phyloP scores from a whole-genome alignment of 192 early-diverging fungal genomes.

The Linnemannia elongata region DNA sequence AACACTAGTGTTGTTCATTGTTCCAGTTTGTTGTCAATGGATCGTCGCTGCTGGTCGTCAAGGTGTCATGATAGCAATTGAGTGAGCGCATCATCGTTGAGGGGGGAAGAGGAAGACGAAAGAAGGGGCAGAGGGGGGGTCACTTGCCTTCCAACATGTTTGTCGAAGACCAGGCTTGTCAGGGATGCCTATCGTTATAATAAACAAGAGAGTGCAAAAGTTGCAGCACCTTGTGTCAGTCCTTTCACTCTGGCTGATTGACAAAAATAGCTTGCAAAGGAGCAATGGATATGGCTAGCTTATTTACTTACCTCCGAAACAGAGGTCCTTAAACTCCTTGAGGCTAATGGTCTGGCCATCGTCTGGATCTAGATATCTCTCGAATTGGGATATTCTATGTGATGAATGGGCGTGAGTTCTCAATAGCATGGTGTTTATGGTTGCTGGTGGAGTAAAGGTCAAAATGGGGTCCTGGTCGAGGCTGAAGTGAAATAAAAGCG shows the following conservation, averaged over 20 bases:
- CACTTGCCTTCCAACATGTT: slow-evolving; percentile 74
- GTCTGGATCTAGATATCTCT: slow-evolving; percentile 20
- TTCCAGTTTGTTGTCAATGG: not conserved
- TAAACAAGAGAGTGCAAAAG: no score
- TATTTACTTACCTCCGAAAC: slow-evolving; percentile 44
- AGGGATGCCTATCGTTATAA: slow-evolving; percentile 71
- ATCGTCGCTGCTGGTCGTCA: not conserved
- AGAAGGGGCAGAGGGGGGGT: not conserved
- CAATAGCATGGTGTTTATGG: not conserved
- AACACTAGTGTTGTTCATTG: not conserved
- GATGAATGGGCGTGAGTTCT: not conserved
- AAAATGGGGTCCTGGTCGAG: not conserved
- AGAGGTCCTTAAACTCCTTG: slow-evolving; percentile 38
- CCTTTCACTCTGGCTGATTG: not conserved
- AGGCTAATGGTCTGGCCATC: slow-evolving; percentile 21
- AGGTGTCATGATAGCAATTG: not conserved
- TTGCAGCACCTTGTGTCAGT: not conserved
- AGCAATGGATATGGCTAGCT: not conserved
- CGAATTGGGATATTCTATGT: slow-evolving; percentile 40
- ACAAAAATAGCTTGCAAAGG: not conserved
- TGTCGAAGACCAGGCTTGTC: slow-evolving; percentile 73
- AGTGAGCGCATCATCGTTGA: not conserved
- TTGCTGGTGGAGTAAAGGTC: no score
- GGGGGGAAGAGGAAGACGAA: not conserved
- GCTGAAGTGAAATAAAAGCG: not conserved